Evolutionary conservation across 768 basidiomycete genomes (phyloP), one percentile per base, ranked within the genome.

Genomic region (Auricularia sp.): DNA sequence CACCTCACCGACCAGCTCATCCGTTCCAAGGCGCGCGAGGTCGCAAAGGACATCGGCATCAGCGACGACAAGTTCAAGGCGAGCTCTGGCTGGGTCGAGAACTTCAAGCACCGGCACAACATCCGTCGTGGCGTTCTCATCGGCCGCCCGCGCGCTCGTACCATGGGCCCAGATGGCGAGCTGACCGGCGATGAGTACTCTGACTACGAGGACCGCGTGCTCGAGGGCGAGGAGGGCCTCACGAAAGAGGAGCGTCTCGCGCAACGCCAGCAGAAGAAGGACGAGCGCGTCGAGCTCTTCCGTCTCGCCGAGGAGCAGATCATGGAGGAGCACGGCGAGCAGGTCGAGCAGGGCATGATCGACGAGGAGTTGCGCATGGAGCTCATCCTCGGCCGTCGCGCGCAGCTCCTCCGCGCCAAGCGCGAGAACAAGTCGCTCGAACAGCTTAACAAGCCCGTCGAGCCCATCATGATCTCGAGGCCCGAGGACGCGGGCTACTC

Each of bases 81-180:
- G n/a, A 90, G 87, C 71, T 85, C 88, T 10, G 91, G 91, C 3
- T 95, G 93, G 93, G 81, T 95, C 63, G 91, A 94, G 72, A 91
- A 91, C 73, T 95, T 93, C 79, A 94, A 93, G 77, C 82, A 84
- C 69, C 86, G 93, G 39, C 83, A 88, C 67, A 84, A 84, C 65
- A 90, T 95, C 66, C 81, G 84, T 53, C 82, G 83, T 29, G 90
- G 90, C 36, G 64, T 64, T 34, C 64, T 64, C 43, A 42, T 66
- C 44, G 66, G 66, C 35, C 66, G 66, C 29, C 56, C 23, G 3
- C 56, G 56, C 29, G 14, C 8, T 21, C 42, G 64, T 35, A 61
- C 42, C 12, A 10, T 18, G 36, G 58, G 18, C 29, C n/a, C 36
- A 58, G 36, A 23, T 23, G 35, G 35, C 29, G 36, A 18, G 16